Evolutionary conservation across 495 filamentous ascomycete species (phyloP), one percentile per base, ranked within the genome.

Genomic region (Penicillium tannophilum): DNA sequence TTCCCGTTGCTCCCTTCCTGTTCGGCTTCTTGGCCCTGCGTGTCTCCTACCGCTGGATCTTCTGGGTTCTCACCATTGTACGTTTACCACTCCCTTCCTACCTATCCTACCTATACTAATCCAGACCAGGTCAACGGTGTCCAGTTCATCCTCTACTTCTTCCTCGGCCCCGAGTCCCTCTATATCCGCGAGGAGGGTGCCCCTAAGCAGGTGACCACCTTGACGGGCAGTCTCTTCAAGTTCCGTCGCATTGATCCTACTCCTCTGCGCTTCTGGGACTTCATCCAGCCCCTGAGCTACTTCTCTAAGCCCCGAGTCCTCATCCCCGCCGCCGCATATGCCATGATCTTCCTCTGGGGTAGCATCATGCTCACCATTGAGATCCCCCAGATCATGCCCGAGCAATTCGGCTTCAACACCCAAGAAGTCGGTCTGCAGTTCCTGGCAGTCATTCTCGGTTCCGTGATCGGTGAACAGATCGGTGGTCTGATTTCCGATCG

Each of bases 391-490:
- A 62, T 84, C 9, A 78, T 80, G 52, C 72, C 70, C 5, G 62
- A 63, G 26, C 79, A 83, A 46, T 85, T 84, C 61, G 68, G 63
- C 39, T 74, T 85, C 61, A 81, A 83, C 60, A 61, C 76, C 4
- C 76, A 84, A 63, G 72, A 85, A 58, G 65, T 84, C 11, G 83
- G 82, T 9, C 69, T 85, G 1, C 83, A 85, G 56, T 82, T 81
- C 57, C 52, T 83, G 28, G 76, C 74, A 24, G 62, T 84, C 14
- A 82, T 86, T n/a, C 72, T 85, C 28, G 83, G 83, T 3, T 77
- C 79, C 3, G 59, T 85, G 6, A 67, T 86, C 4, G 83, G 83
- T 23, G 82, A 85, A 63, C 82, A 84, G 55, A 65, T 86, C 20
- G 81, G 80, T 20, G 83, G 83, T 2, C 59, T 70, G 11, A 63